Evolutionary conservation across 176 grass and related monocot genomes (phyloP), one percentile per base, ranked within the genome.

Genomic region (Cocos nucifera): DNA sequence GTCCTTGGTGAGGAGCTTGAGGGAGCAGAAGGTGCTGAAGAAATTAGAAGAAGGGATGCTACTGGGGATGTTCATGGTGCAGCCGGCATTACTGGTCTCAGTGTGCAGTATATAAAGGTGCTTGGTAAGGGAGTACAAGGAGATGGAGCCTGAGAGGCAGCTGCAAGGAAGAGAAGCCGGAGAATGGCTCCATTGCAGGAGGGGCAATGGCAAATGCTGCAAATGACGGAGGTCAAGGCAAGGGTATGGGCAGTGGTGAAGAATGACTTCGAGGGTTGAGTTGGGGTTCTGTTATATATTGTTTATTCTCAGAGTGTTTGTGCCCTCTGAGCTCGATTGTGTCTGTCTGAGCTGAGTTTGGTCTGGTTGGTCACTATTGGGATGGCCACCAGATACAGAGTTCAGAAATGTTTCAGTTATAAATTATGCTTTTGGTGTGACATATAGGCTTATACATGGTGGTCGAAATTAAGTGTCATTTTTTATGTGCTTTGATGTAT

Each of bases 11-110:
- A 69, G 83, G 54, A 79, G 85, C 79, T 51, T 52, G 22, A 77
- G 78, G 79, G 88, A 92, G 71, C 76, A 83, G 75, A 58, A 72
- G 69, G 73, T 35, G 54, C 71, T 87, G 22, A 56, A 74, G 73
- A 65, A 77, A 51, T 51, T 86, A 39, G 74, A 86, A 83, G 77
- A 63, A 59, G 58, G 58, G 22, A 64, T 79, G 63, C 78, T 92
- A 53, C 57, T 86, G 20, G 73, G 23, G 59, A 92, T 92, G 88
- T 70, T 80, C 54, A 3, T 73, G 10, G 73, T 61, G 53, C 83
- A 92, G 77, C 78, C 73, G 15, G 49, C 64, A 1, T 80, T 63
- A 18, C 69, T 92, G 53, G 66, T 58, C 28, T 64, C 39, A 17
- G 52, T 76, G 12, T 87, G 77, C 66, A 57, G 67, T 5, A 58